Conservation (phyloP, 768 basidiomycete species). For the Panellus pusillus region DNA sequence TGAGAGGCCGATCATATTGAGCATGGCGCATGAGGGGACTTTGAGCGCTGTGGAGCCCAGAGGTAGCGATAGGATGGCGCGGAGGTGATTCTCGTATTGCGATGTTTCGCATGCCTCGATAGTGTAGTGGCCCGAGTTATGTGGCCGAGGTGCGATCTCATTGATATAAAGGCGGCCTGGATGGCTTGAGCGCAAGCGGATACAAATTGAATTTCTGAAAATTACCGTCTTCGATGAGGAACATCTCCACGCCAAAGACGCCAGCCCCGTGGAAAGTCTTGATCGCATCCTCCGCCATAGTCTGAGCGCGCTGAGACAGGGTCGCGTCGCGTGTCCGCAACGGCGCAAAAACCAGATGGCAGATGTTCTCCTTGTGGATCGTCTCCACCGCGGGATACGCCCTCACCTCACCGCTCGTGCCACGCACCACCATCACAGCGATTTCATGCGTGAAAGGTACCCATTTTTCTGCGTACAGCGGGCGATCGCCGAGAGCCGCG, state of each 20-base stretch:
- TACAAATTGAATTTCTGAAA: neutral
- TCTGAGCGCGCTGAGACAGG: constrained; percentile 60
- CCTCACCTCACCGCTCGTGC: constrained; percentile 64
- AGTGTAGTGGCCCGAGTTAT: constrained; percentile 98
- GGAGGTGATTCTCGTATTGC: constrained; percentile 96
- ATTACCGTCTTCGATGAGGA: constrained; percentile 82
- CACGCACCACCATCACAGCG: constrained; percentile 95
- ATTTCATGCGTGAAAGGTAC: constrained; percentile 87
- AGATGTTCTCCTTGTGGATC: constrained; percentile 89
- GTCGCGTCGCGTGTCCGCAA: constrained; percentile 59
- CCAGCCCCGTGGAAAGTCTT: constrained; percentile 83
- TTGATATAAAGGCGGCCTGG: constrained; percentile 82
- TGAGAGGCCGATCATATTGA: constrained; percentile 91
- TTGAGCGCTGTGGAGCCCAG: constrained; percentile 87
- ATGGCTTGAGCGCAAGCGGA: neutral
- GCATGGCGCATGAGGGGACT: constrained; percentile 86
- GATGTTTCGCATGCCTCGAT: constrained; percentile 97
- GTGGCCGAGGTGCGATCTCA: constrained; percentile 96
- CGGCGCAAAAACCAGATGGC: constrained; percentile 91
- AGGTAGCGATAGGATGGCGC: constrained; percentile 87
- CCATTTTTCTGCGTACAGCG: constrained; percentile 94
- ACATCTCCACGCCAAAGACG: constrained; percentile 98
- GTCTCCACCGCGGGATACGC: constrained; percentile 96
- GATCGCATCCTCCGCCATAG: constrained; percentile 79
- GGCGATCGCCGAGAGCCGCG: constrained; percentile 56